These are phyloP conservation scores for Suillus ampliporus DNA, from an alignment of 768 basidiomycete species.

Conservation along the genomic window DNA sequence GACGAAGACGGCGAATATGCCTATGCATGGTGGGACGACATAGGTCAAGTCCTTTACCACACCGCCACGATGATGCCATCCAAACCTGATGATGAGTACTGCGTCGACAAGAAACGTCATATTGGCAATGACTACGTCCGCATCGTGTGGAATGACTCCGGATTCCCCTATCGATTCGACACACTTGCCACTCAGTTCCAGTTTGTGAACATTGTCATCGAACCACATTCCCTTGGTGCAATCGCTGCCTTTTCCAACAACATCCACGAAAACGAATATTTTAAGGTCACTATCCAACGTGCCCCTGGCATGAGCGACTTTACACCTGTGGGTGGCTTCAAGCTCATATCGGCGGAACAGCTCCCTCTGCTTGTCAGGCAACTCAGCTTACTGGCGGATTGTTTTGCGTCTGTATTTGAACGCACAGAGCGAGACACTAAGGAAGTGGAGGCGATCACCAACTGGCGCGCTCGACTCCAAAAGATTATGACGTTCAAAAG, in stretches of 20 bases:
- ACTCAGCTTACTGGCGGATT: conserved; percentile 84
- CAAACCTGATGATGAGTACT: conserved; percentile 64
- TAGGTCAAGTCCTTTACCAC: conserved; percentile 93
- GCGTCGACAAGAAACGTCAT: conserved; percentile 89
- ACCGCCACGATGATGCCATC: conserved; percentile 98
- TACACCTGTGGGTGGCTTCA: conserved; percentile 90
- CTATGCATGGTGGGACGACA: conserved; percentile 99
- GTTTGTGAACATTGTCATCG: conserved; percentile 96
- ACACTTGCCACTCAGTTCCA: conserved; percentile 94
- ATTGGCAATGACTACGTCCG: conserved; percentile 97
- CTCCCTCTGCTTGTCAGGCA: conserved; percentile 90
- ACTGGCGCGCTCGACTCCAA: conserved; percentile 84
- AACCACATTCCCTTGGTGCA: conserved; percentile 86
- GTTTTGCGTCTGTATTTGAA: conserved; percentile 87
- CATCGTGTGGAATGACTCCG: conserved; percentile 98
- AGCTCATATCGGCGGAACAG: conserved; percentile 88
- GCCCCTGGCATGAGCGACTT: conserved; percentile 94
- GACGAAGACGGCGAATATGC: conserved; percentile 96
- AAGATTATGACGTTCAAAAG: conserved; percentile 72
- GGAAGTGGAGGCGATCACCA: conserved; percentile 82
- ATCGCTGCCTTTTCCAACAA: conserved; percentile 87
- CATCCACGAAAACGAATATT: conserved; percentile 91
- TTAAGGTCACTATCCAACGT: conserved; percentile 91
- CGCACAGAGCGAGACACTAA: conserved; percentile 73
- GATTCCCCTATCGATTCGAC: conserved; percentile 86